A percentile compares a stretch with the other conserved stretches of the same genome.
These are phyloP conservation scores for Polysphondylium violaceum DNA, from an alignment of 78 protist species.

Conservation along the genomic window DNA sequence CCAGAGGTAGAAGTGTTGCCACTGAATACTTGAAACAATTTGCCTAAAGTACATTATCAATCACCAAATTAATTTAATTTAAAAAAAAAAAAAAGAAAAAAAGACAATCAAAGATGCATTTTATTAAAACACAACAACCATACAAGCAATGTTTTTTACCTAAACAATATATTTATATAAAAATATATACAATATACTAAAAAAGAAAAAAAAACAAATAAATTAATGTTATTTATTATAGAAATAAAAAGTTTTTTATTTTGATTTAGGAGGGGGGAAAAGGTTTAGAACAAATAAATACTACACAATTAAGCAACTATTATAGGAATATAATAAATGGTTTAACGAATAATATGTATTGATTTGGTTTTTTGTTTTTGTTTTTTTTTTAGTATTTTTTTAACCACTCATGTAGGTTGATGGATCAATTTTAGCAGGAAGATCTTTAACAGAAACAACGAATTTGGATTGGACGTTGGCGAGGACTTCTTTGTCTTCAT, in stretches of 20 bases:
- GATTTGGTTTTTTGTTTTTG: not conserved
- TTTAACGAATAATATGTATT: too few species aligned
- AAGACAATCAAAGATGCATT: not conserved
- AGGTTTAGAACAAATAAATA: too few species aligned
- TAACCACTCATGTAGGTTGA: slow-evolving; percentile 22
- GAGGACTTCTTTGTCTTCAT: slow-evolving; percentile 87
- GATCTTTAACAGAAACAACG: slow-evolving; percentile 89
- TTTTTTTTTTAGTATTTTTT: too few species aligned
- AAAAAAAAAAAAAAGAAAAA: slow-evolving; percentile 9
- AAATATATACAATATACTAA: not conserved
- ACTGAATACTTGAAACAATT: slow-evolving; percentile 88
- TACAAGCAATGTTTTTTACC: not conserved
- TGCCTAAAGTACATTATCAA: slow-evolving; percentile 36
- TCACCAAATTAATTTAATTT: not conserved
- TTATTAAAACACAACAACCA: not conserved
- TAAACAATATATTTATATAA: not conserved
- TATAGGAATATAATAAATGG: too few species aligned
- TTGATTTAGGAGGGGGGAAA: not conserved
- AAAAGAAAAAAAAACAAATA: not conserved
- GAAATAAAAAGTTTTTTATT: too few species aligned
- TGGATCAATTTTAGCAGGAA: slow-evolving; percentile 92
- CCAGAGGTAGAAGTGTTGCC: slow-evolving; percentile 94
- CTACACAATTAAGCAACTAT: too few species aligned
- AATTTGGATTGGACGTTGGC: slow-evolving; percentile 96
- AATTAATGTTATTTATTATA: too few species aligned